These are phyloP conservation scores for Aspergillus sp. DNA, from an alignment of 2,329 filamentous ascomycete species.

Conservation along the genomic window DNA sequence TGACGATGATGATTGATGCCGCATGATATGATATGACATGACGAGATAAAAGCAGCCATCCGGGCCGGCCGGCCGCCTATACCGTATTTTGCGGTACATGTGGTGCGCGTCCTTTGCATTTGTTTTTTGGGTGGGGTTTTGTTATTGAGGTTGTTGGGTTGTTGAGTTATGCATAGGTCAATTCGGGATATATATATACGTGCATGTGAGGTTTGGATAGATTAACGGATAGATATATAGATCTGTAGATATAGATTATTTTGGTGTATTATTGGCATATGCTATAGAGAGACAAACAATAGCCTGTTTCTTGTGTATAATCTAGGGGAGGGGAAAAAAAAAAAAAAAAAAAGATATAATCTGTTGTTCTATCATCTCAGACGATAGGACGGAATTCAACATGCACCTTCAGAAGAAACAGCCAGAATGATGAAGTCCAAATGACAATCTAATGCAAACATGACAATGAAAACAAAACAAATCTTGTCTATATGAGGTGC, in stretches of 20 bases:
- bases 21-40: neutral
- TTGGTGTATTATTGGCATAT: too few species aligned
- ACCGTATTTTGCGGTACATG: neutral
- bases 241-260: neutral
- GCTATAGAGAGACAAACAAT: neutral
- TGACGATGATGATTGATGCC: constrained; percentile 1
- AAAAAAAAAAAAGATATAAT: too few species aligned
- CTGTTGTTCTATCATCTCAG: too few species aligned
- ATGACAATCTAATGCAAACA: neutral
- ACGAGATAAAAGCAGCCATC: too few species aligned
- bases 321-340: too few species aligned
- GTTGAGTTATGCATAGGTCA: neutral
- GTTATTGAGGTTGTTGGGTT: neutral
- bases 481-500: neutral
- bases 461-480: neutral
- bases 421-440: neutral
- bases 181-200: neutral
- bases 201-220: neutral
- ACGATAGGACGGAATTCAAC: neutral
- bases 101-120: neutral
- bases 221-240: neutral
- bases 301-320: too few species aligned
- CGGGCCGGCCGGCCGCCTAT: constrained; percentile 1
- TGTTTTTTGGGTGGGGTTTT: neutral
- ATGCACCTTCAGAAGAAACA: neutral